These are phyloP conservation scores for Nitzschia sp. DNA, from an alignment of 108 stramenopile species.

Conservation along the genomic window DNA sequence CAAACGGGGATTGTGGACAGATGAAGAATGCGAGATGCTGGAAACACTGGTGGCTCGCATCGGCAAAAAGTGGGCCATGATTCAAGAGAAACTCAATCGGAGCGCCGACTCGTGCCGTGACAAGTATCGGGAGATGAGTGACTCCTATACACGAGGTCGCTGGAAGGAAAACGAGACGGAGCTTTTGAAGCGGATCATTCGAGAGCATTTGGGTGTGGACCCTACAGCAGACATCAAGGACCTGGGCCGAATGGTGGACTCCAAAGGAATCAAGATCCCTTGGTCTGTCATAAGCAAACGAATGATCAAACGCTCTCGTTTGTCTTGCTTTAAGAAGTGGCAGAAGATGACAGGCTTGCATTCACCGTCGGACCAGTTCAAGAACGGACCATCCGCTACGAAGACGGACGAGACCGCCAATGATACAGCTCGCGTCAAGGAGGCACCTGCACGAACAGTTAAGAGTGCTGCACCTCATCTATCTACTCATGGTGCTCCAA, in stretches of 20 bases:
- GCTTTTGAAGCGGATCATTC: slow-evolving; percentile 46
- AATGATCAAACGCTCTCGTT: slow-evolving; percentile 70
- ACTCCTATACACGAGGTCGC: slow-evolving; percentile 62
- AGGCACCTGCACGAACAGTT: not conserved
- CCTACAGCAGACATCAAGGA: slow-evolving; percentile 48
- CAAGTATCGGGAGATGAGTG: slow-evolving; percentile 66
- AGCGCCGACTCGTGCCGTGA: slow-evolving; percentile 68
- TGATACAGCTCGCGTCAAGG: not conserved
- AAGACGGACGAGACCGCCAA: slow-evolving; percentile 4
- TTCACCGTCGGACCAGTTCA: not conserved
- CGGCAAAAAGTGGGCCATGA: slow-evolving; percentile 74
- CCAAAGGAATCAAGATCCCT: slow-evolving; percentile 52
- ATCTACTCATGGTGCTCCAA: not conserved
- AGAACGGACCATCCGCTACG: not conserved
- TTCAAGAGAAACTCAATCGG: slow-evolving; percentile 71
- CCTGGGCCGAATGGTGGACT: slow-evolving; percentile 51
- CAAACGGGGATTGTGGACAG: slow-evolving; percentile 72
- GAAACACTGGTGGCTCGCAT: slow-evolving; percentile 46
- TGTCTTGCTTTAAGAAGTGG: slow-evolving; percentile 69
- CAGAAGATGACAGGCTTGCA: slow-evolving; percentile 40
- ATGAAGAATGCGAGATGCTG: slow-evolving; percentile 54
- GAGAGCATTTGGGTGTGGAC: slow-evolving; percentile 45
- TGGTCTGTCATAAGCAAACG: slow-evolving; percentile 67
- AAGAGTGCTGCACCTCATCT: not conserved
- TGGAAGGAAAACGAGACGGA: slow-evolving; percentile 73